phyloP scores from a whole-genome alignment of 2,329 filamentous ascomycete genomes.

The Arthrobotrys musiformis region DNA sequence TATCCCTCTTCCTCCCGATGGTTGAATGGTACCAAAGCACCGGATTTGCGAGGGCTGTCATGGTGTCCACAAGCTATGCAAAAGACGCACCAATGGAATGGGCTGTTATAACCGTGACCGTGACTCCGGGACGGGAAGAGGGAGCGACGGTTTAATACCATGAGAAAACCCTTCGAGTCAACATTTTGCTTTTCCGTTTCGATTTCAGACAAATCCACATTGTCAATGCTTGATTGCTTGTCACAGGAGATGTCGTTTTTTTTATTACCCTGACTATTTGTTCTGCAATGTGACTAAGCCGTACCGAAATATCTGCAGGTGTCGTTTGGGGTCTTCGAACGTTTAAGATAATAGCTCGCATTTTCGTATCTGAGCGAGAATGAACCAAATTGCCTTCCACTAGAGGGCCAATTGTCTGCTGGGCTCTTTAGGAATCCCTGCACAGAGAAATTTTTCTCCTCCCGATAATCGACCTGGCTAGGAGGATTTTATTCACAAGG shows the following conservation, averaged over 20 bases:
- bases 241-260: neutral
- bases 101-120: slow-evolving; percentile 36
- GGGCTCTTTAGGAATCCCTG: slow-evolving; percentile 19
- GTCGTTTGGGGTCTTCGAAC: slow-evolving; percentile 5
- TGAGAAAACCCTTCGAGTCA: slow-evolving; percentile 21
- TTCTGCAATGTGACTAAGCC: slow-evolving; percentile 26
- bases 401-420: slow-evolving; percentile 22
- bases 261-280: neutral
- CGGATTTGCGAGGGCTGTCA: slow-evolving; percentile 35
- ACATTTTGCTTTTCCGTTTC: slow-evolving; percentile 31
- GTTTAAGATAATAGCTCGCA: slow-evolving; percentile 42
- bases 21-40: slow-evolving; percentile 30
- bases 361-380: slow-evolving; percentile 51
- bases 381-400: slow-evolving; percentile 42
- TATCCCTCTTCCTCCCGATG: slow-evolving; percentile 2
- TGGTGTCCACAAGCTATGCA: slow-evolving; percentile 20
- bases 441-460: slow-evolving; percentile 31
- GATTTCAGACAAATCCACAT: neutral
- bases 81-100: slow-evolving; percentile 54
- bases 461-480: slow-evolving; percentile 15
- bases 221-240: neutral
- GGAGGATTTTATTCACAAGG: slow-evolving; percentile 8
- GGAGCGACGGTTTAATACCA: slow-evolving; percentile 32
- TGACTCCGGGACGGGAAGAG: slow-evolving; percentile 51
- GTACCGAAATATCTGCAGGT: slow-evolving; percentile 43